phyloP scores from a whole-genome alignment of 75 land plant species.

The Isoetes taiwanensis region DNA sequence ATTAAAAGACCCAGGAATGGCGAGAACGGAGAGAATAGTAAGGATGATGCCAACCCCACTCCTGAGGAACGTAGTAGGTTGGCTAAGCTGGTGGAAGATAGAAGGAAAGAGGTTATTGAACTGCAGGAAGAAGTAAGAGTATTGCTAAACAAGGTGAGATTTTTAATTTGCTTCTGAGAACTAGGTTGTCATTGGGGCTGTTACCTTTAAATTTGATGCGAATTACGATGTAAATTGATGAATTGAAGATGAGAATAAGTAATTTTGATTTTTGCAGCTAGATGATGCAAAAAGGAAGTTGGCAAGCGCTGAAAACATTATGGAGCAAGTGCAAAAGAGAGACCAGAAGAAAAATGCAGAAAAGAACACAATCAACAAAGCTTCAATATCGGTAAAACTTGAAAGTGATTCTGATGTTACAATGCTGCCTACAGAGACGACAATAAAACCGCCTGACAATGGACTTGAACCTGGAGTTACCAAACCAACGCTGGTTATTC shows the following conservation, averaged over 20 bases:
- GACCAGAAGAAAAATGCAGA: not conserved
- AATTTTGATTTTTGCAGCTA: conserved; percentile 41
- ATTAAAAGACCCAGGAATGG: no score
- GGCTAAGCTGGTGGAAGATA: conserved; percentile 36
- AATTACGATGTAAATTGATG: not conserved
- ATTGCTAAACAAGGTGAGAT: conserved; percentile 22
- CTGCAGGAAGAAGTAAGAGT: conserved; percentile 18
- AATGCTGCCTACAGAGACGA: no score
- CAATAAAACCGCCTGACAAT: no score
- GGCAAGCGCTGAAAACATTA: conserved; percentile 23
- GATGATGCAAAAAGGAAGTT: conserved; percentile 38
- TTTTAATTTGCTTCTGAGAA: not conserved
- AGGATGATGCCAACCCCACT: not conserved
- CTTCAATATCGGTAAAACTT: no score
- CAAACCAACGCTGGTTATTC: conserved; percentile 25
- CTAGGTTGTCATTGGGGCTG: not conserved
- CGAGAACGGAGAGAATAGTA: not conserved
- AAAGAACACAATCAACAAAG: not conserved
- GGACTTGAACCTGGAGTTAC: no score
- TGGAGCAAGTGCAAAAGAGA: not conserved
- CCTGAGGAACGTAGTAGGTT: conserved; percentile 21
- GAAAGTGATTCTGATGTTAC: no score
- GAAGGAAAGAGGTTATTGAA: conserved; percentile 36
- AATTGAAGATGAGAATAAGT: not conserved
- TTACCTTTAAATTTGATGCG: not conserved